These are phyloP conservation scores for Alternaria metachromatica DNA, from an alignment of 2,329 filamentous ascomycete genomes.

Conservation along the genomic window DNA sequence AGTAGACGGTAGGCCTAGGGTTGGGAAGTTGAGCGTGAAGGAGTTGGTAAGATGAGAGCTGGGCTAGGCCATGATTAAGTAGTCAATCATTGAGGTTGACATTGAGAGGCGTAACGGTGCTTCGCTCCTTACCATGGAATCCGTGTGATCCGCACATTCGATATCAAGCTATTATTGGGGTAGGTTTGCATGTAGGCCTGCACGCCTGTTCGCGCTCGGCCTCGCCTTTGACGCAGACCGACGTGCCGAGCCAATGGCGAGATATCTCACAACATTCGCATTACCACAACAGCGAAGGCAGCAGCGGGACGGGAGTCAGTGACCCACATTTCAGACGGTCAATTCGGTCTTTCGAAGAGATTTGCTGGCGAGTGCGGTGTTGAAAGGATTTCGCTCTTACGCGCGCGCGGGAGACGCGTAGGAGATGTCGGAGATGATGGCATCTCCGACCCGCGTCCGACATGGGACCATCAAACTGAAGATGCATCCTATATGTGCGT, in stretches of 20 bases:
- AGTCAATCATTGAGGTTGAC: not conserved
- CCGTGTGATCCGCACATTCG: not conserved
- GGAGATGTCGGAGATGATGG: not conserved
- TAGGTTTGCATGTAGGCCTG: not conserved
- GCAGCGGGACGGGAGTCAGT: not conserved
- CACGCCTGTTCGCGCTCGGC: not conserved
- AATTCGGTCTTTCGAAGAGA: not conserved
- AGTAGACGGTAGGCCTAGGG: not conserved
- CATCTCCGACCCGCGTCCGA: not conserved
- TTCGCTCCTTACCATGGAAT: not conserved
- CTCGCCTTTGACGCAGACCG: not conserved
- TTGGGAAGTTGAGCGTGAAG: not conserved
- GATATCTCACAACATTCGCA: not conserved
- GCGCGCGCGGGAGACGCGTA: not conserved
- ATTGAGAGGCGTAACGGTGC: not conserved
- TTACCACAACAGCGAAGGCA: not conserved
- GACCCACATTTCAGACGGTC: not conserved
- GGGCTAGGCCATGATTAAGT: not conserved
- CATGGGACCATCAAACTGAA: not conserved
- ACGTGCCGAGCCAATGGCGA: not conserved
- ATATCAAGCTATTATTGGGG: not conserved
- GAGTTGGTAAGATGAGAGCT: not conserved
- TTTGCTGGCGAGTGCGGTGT: not conserved
- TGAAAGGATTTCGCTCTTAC: not conserved
- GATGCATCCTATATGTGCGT: not conserved